Conservation (phyloP, 768 basidiomycete species). For the Candolleomyces efflorescens region DNA sequence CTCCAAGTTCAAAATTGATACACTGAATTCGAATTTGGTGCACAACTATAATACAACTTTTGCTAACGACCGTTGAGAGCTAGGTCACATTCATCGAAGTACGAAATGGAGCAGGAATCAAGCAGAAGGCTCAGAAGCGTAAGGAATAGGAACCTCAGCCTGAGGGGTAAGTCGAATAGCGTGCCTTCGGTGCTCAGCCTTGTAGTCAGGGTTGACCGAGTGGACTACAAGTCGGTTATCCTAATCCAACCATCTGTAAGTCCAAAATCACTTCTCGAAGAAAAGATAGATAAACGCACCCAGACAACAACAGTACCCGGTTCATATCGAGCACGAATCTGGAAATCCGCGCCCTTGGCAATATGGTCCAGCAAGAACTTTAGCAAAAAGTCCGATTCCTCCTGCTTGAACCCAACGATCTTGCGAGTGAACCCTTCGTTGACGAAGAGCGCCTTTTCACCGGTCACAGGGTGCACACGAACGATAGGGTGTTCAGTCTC, state of each 20-base stretch:
- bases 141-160: conserved; percentile 33
- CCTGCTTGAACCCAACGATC: conserved; percentile 50
- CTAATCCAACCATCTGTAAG: conserved; percentile 16
- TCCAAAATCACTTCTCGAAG: too few species aligned
- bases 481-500: conserved; percentile 42
- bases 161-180: conserved; percentile 49
- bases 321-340: conserved; percentile 43
- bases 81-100: too few species aligned
- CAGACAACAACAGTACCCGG: conserved; percentile 55
- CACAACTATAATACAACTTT: too few species aligned
- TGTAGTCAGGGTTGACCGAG: conserved; percentile 40
- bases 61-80: too few species aligned
- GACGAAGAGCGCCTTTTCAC: conserved; percentile 55
- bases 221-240: conserved; percentile 48
- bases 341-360: conserved; percentile 45
- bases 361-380: conserved; percentile 52
- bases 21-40: too few species aligned
- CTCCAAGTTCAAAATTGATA: too few species aligned
- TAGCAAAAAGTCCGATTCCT: conserved; percentile 51
- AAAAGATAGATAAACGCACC: conserved; percentile 21
- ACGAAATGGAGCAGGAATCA: too few species aligned
- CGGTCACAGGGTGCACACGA: conserved; percentile 55
- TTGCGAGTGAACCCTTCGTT: conserved; percentile 49
- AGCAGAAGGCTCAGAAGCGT: background rate
- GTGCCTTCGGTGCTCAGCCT: conserved; percentile 32